Evolutionary conservation across 2,329 filamentous ascomycete species (phyloP).

Genomic region (Diplodia mutila): DNA sequence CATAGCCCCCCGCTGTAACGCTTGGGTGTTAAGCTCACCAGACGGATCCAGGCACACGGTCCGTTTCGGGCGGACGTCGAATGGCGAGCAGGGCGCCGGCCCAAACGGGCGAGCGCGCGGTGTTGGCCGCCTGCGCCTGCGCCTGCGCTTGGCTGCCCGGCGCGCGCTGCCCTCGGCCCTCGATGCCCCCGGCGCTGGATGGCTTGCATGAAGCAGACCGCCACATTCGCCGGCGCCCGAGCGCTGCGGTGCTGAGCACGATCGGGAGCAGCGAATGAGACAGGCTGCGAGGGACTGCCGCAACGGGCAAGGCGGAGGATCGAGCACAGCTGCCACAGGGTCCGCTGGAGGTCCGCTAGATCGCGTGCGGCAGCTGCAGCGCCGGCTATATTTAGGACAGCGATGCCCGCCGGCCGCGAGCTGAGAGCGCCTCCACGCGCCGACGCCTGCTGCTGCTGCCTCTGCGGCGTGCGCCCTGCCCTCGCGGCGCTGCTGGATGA

Average conservation of each 20-base stretch:
- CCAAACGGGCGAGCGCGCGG: conserved; percentile 23
- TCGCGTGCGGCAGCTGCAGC: conserved; percentile 24
- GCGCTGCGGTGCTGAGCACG: conserved; percentile 12
- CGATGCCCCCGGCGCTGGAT: conserved; percentile 20
- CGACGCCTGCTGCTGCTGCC: conserved; percentile 4
- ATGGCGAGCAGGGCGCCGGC: conserved; percentile 22
- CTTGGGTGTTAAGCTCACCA: conserved; percentile 35
- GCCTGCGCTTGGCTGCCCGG: conserved; percentile 4
- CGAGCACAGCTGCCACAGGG: conserved; percentile 22
- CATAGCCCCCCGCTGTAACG: conserved; percentile 46
- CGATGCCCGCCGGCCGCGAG: not conserved
- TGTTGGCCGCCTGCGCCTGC: conserved; percentile 9
- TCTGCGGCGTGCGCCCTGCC: not conserved
- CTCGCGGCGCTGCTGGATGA: conserved; percentile 18
- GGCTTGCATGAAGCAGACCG: conserved; percentile 27
- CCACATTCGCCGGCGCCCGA: conserved; percentile 21
- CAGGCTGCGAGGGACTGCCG: conserved; percentile 18
- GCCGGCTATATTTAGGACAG: conserved; percentile 22
- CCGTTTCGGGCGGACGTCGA: conserved; percentile 30
- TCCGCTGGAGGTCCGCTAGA: conserved; percentile 21
- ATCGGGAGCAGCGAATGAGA: conserved; percentile 22
- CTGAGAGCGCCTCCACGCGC: conserved; percentile 13
- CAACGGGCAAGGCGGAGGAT: conserved; percentile 21
- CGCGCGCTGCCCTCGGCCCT: conserved; percentile 10
- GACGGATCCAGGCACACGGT: conserved; percentile 35